Conservation (phyloP, 306 rosid species). For the Erythrophleum fordii region DNA sequence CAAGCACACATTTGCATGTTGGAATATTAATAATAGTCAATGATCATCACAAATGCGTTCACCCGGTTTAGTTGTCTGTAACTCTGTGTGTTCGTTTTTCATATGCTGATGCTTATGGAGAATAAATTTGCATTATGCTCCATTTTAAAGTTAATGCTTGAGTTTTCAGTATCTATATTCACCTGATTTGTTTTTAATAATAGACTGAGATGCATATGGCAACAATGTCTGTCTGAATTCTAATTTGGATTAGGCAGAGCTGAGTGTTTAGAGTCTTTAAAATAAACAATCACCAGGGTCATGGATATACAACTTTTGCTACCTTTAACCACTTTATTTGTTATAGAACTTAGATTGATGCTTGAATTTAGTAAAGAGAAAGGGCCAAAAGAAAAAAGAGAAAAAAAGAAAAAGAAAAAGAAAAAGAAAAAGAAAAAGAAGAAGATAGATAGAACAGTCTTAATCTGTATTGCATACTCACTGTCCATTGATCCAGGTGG, state of each 20-base stretch:
- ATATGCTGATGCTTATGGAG: constrained; percentile 11
- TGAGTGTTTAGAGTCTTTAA: constrained; percentile 29
- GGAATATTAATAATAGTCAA: not conserved
- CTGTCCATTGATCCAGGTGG: not conserved
- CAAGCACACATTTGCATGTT: not conserved
- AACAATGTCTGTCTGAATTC: too few species aligned
- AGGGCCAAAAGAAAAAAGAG: not conserved
- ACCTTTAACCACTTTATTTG: not conserved
- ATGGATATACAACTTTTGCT: not conserved
- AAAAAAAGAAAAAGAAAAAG: not conserved
- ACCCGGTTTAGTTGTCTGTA: constrained; percentile 17
- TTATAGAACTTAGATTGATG: not conserved
- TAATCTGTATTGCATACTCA: not conserved
- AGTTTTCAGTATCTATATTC: too few species aligned
- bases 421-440: too few species aligned
- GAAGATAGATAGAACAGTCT: not conserved
- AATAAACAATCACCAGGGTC: not conserved
- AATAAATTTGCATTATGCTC: not conserved
- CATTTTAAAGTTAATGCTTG: too few species aligned
- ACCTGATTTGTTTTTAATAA: too few species aligned
- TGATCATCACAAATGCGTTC: constrained; percentile 18
- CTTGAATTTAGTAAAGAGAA: constrained; percentile 21
- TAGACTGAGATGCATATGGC: too few species aligned
- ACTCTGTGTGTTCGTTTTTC: constrained; percentile 15
- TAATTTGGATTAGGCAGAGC: not conserved